Evolutionary conservation across 768 basidiomycete species (phyloP), one percentile per base, ranked within the genome.

Genomic region (Butyriboletus loyo): DNA sequence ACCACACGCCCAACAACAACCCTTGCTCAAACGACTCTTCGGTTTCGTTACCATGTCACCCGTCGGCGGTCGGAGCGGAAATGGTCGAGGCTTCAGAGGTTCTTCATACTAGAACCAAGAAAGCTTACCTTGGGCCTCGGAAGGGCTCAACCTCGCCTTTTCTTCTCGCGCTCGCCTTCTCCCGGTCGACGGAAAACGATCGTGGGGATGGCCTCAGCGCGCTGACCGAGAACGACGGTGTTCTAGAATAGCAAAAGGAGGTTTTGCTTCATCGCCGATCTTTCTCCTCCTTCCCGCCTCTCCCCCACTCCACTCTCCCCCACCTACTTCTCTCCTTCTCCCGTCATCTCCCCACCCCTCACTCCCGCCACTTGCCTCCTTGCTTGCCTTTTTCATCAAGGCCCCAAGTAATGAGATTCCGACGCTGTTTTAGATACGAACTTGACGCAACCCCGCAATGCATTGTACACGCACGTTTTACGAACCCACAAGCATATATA

Each of bases 11-110:
- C 54, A 63, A 21, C 65, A 58, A 27, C 68, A 63, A 24, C 68
- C 67, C n/a, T 31, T 71, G 14, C 49, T 71, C 34, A 71, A 59
- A 44, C 68, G 69, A 15, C 49, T 69, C 7, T 53, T 71, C 34
- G 63, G 67, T 9, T 71, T 67, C 45, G 55, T 57, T 27, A 43
- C 56, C 28, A 56, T 50, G 32, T 67, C 69, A 6, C 65, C 69
- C 42, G 58, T 59, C 5, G 37, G 45, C 17, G 59, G 62, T 35
- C 60, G 59, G 27, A 63, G 62, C 37, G 59, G 64, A 17, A 56
- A 65, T 21, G 55, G 56, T 39, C 66, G 66, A 32, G 61, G 56
- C 5, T 57, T 42, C 48, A 63, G 68, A 39, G 63, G 68, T 0
- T 52, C 65, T 3, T 55, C 62, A 0, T 68, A 70, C 41, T 70